phyloP scores from a whole-genome alignment of 495 filamentous ascomycete species.

The Penicillium subrubescens region DNA sequence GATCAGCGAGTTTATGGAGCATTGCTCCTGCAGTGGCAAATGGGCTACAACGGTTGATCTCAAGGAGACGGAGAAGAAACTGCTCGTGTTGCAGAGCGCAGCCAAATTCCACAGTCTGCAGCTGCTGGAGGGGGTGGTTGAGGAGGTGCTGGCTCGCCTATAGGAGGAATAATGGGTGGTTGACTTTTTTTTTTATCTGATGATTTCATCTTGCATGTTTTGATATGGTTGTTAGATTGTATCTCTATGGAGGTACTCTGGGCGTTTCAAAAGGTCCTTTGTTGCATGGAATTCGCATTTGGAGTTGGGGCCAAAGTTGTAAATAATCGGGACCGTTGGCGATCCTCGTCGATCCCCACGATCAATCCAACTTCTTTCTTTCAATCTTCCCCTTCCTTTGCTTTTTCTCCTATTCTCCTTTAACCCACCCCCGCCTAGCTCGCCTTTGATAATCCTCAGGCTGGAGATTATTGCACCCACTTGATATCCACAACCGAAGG shows the following conservation, averaged over 20 bases:
- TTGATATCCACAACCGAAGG: not conserved
- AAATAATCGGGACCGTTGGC: slow-evolving; percentile 7
- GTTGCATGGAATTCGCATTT: slow-evolving; percentile 3
- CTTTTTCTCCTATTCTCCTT: not conserved
- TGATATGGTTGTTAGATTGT: slow-evolving; percentile 8
- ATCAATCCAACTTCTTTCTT: not conserved
- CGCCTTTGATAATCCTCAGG: not conserved
- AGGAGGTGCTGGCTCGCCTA: slow-evolving; percentile 52
- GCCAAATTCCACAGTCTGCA: slow-evolving; percentile 76
- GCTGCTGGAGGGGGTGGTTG: slow-evolving; percentile 77
- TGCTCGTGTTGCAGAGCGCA: slow-evolving; percentile 72
- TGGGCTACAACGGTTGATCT: slow-evolving; percentile 75
- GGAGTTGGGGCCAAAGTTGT: slow-evolving; percentile 4
- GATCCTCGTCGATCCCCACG: slow-evolving; percentile 13
- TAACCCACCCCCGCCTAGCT: not conserved
- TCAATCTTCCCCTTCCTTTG: not conserved
- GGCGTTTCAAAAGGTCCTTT: not conserved
- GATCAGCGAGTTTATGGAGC: slow-evolving; percentile 94
- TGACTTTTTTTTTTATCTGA: not conserved
- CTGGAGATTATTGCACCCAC: not conserved
- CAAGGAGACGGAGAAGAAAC: slow-evolving; percentile 63
- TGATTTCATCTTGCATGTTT: slow-evolving; percentile 13
- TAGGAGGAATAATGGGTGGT: slow-evolving; percentile 16
- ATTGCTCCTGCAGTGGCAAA: slow-evolving; percentile 85
- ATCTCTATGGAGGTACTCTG: slow-evolving; percentile 1